phyloP scores from a whole-genome alignment of 768 basidiomycete genomes.

The Phallus indusiatus region DNA sequence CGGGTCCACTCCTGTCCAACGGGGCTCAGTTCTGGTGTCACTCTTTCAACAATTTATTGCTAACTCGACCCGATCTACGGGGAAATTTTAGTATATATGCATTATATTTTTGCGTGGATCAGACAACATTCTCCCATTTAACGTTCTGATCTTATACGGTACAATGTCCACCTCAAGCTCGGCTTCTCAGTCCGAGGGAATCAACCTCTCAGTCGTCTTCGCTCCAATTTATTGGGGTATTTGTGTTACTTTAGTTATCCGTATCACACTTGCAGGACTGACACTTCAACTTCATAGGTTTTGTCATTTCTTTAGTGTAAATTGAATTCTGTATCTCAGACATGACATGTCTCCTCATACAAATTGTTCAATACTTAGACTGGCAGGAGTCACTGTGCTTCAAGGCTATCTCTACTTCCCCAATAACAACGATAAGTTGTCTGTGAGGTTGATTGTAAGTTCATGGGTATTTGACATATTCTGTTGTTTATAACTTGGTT shows the following conservation, averaged over 20 bases:
- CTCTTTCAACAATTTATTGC: too few relatives aligned
- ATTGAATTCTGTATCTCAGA: background rate
- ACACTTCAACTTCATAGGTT: background rate
- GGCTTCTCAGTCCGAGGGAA: background rate
- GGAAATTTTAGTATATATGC: too few relatives aligned
- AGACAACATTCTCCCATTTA: too few relatives aligned
- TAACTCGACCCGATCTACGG: too few relatives aligned
- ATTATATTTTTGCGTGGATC: too few relatives aligned
- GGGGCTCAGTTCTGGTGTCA: too few relatives aligned
- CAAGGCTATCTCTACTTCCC: slow-evolving; percentile 34
- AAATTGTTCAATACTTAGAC: slow-evolving; percentile 32
- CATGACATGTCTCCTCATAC: background rate
- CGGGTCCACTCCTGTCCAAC: too few relatives aligned
- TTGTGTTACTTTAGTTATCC: background rate
- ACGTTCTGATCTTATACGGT: too few relatives aligned
- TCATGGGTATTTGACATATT: background rate
- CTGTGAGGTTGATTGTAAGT: slow-evolving; percentile 25
- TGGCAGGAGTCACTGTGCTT: slow-evolving; percentile 31
- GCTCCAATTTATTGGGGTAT: slow-evolving; percentile 2
- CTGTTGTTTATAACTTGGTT: background rate
- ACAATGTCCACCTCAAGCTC: too few relatives aligned
- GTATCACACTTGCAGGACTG: too few relatives aligned
- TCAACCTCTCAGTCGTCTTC: background rate
- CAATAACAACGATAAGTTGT: slow-evolving; percentile 17
- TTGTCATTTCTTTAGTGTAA: background rate